Base-by-base conservation (phyloP, 805 yeast species). In the Candida glaebosa region DNA sequence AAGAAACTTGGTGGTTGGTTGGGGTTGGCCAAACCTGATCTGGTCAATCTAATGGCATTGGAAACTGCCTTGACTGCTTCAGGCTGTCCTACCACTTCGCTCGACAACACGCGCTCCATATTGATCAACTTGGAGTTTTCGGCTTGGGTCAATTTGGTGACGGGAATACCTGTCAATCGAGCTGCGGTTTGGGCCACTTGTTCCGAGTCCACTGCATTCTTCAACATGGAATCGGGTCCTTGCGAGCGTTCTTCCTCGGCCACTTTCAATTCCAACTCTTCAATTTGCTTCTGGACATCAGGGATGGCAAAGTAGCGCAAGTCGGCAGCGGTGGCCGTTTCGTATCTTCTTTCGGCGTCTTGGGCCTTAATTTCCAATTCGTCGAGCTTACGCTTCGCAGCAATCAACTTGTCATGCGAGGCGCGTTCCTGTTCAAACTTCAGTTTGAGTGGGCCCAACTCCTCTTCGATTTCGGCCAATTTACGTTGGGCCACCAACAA, bases 141-240 rank as follows among this genome's bases (percentile, higher is more conserved):
- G 24, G 96, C 93, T 67, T 90, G 96, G 4, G 96, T 86, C 56
- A 91, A 76, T 68, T 95, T 93, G 48, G 84, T 79, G 18, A 91
- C 98, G 10, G 99, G 99, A 46, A 93, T 91, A 61, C 98, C 98
- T 2, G 99, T 91, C 54, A 95, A 74, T 61, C 96, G 79, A 2
- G 97, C 97, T 17, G 96, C 96, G 19, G 96, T 90, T 66, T 90
- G 96, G n/a, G 96, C 87, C 54, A 90, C 90, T 42, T 87, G 87
- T 44, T 89, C 96, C 20, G 89, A 70, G 41, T 91, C 93, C 42
- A 93, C 99, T 38, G 88, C 93, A 58, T 91, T 95, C 57, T 80
- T 87, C 43, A 89, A 78, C 78, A 91, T 70, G 8, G 83, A 69
- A 38, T 80, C 81, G 22, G 78, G 60, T 20, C 78, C 79, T 5